These are phyloP conservation scores for Tuber aestivum DNA, from an alignment of 495 filamentous ascomycete species.

Conservation along the genomic window DNA sequence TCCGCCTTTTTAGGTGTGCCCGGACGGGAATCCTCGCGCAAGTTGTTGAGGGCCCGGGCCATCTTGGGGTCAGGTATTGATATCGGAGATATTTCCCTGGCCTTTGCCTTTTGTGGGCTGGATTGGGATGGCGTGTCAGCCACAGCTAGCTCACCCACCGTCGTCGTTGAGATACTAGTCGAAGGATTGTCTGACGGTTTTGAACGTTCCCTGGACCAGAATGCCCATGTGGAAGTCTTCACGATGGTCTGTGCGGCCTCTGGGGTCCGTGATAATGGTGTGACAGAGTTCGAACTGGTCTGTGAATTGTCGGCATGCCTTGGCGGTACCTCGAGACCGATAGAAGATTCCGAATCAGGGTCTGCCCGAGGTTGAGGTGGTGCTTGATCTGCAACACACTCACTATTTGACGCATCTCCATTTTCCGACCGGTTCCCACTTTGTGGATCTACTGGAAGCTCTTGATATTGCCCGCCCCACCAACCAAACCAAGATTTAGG, in stretches of 20 bases:
- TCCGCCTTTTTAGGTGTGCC: slow-evolving; percentile 25
- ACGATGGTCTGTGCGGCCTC: background rate
- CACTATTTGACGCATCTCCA: background rate
- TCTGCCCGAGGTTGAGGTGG: background rate
- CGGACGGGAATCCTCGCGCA: slow-evolving; percentile 28
- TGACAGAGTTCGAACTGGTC: background rate
- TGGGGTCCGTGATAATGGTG: background rate
- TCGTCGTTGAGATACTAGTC: slow-evolving; percentile 18
- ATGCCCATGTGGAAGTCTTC: slow-evolving; percentile 32
- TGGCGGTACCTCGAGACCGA: background rate
- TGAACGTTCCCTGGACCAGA: slow-evolving; percentile 35
- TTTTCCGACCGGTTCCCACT: slow-evolving; percentile 8
- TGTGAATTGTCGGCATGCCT: background rate
- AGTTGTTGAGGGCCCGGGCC: slow-evolving; percentile 24
- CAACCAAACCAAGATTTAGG: slow-evolving; percentile 40
- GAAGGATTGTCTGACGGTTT: slow-evolving; percentile 10
- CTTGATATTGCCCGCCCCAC: slow-evolving; percentile 25
- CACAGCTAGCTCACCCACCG: slow-evolving; percentile 36
- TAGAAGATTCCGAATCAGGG: background rate
- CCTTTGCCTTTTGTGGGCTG: slow-evolving; percentile 38
- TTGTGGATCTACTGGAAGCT: slow-evolving; percentile 14
- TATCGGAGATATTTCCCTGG: slow-evolving; percentile 29
- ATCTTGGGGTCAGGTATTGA: slow-evolving; percentile 22
- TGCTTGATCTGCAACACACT: background rate
- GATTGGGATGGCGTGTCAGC: slow-evolving; percentile 32